These are phyloP conservation scores for Penicillium fuscoglaucum DNA, from an alignment of 2,329 filamentous ascomycete species.

Conservation along the genomic window DNA sequence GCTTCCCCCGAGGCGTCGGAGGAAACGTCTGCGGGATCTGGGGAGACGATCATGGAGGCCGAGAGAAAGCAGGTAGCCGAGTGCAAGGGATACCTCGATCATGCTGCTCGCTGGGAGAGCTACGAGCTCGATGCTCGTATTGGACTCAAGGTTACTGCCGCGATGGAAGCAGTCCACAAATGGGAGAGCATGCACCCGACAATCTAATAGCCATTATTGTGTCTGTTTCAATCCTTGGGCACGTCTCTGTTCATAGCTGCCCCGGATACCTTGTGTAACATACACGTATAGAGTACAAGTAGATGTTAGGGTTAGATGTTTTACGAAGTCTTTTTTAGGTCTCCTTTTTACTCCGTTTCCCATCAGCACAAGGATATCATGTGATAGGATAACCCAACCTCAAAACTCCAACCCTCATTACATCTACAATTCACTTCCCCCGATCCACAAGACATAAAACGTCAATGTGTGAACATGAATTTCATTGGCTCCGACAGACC, in stretches of 20 bases:
- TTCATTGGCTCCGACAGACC: background rate
- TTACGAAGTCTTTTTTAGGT: background rate
- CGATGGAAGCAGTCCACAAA: conserved; percentile 45
- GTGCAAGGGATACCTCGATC: conserved; percentile 58
- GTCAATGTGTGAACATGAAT: background rate
- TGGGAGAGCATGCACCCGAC: conserved; percentile 40
- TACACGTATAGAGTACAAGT: conserved; percentile 6
- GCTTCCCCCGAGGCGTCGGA: conserved; percentile 7
- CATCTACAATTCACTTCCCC: background rate
- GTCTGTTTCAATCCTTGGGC: background rate
- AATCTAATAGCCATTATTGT: background rate
- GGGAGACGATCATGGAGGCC: background rate
- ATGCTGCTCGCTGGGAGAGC: conserved; percentile 60
- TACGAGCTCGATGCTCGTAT: conserved; percentile 63
- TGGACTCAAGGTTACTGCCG: conserved; percentile 51
- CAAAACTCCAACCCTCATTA: background rate
- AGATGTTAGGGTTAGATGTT: conserved; percentile 4
- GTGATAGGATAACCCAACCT: background rate
- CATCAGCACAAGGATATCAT: background rate
- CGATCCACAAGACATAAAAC: background rate
- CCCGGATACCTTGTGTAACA: background rate
- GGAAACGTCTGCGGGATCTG: background rate
- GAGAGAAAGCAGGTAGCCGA: conserved; percentile 49
- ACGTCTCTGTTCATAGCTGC: background rate
- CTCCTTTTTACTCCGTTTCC: too few species aligned